Base-by-base conservation (phyloP, 1,284 basidiomycete genomes). In the Leccinum griseonigrum region DNA sequence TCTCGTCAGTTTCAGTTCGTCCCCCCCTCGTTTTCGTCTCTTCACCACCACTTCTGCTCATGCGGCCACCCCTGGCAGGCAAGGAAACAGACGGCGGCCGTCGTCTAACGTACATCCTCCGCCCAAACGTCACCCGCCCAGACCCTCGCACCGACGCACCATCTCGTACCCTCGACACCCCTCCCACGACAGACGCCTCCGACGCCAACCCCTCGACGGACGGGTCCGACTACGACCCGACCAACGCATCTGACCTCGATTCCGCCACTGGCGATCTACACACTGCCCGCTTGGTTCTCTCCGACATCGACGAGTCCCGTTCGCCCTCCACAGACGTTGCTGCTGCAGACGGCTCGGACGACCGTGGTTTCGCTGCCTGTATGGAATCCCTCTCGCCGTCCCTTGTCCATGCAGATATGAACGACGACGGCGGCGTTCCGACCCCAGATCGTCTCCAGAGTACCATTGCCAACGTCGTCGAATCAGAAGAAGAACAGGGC, bases 1-100 rank as follows among this genome's bases (percentile, higher is more conserved):
- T 60, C 75, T 92, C 59, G 86, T 92, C 65, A 90, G 87, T 74
- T 93, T 86, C 78, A 92, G 91, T 91, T 72, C 69, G 90, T 81
- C n/a, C 22, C 22, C 22, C 22, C 22, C 22, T 40, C 9, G 14
- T 57, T 28, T 26, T 26, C 22, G 22, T 26, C 13, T 11, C 55
- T 43, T 48, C 38, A 10, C 57, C 58, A 4, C 34, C 16, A 31
- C 9, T 3, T 11, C 18, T 46, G 10, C 48, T 61, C 53, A 56
- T 54, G 16, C 53, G 63, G 28, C 32, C 57, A 16, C 43, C 18
- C 54, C 63, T 26, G 22, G 22, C 22, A 92, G 90, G 90, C 76
- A 92, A 89, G 76, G 89, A 91, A 50, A 74, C 77, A 1, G 74
- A 82, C 1, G 84, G 84, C 0, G 22, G 22, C 22, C 74, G 79